These are phyloP conservation scores for Hypoxylon sp. DNA, from an alignment of 2,329 filamentous ascomycete species.

Conservation along the genomic window DNA sequence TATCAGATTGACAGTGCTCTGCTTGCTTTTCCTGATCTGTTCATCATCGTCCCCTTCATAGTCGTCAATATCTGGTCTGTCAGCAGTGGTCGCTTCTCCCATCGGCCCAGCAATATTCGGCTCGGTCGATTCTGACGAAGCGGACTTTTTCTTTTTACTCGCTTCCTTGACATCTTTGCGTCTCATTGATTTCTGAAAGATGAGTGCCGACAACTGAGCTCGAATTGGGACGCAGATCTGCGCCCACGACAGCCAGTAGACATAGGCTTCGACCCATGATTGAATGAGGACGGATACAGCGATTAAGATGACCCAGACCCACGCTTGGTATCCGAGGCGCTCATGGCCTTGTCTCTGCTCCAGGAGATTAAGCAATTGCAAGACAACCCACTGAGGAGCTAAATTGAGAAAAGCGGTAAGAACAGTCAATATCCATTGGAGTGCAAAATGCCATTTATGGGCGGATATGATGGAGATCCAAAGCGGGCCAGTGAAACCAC, in stretches of 20 bases:
- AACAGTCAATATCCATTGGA: conserved; percentile 72
- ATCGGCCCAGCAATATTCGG: conserved; percentile 49
- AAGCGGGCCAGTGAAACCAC: conserved; percentile 65
- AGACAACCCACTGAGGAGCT: conserved; percentile 77
- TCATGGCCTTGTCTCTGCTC: conserved; percentile 67
- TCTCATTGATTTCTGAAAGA: conserved; percentile 83
- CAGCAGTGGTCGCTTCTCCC: conserved; percentile 51
- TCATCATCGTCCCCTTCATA: conserved; percentile 63
- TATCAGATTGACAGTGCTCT: conserved; percentile 82
- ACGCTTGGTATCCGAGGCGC: conserved; percentile 67
- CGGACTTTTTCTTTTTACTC: conserved; percentile 63
- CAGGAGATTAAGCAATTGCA: conserved; percentile 74
- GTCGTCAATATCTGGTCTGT: conserved; percentile 53
- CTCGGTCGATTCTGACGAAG: conserved; percentile 52
- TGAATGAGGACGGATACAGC: conserved; percentile 71
- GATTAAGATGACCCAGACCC: conserved; percentile 77
- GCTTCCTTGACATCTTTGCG: conserved; percentile 82
- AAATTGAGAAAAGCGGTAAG: conserved; percentile 73
- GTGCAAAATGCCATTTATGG: conserved; percentile 68
- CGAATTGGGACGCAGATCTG: conserved; percentile 76
- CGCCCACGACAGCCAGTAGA: conserved; percentile 76
- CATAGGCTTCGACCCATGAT: conserved; percentile 73
- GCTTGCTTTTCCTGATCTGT: conserved; percentile 67
- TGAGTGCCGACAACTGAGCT: conserved; percentile 77
- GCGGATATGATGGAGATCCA: conserved; percentile 72